phyloP scores from a whole-genome alignment of 768 basidiomycete genomes.

The Chalciporus pseudorubinellus region DNA sequence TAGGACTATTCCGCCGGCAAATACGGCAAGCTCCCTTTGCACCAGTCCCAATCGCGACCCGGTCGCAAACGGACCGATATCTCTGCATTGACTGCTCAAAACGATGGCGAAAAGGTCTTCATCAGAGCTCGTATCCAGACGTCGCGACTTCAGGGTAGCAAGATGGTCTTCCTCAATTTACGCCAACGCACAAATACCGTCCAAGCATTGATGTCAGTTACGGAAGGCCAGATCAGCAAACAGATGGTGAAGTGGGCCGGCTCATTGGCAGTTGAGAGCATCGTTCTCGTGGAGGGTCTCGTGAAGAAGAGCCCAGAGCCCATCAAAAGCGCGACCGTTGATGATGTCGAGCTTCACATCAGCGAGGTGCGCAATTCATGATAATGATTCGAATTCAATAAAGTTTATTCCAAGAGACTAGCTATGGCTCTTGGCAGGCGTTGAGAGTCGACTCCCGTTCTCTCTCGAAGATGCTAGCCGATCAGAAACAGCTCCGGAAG shows the following conservation, averaged over 20 bases:
- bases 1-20: constrained; percentile 76
- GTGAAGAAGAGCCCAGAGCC: constrained; percentile 75
- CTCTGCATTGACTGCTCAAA: constrained; percentile 52
- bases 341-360: constrained; percentile 85
- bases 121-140: constrained; percentile 91
- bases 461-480: constrained; percentile 89
- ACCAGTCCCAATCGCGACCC: constrained; percentile 84
- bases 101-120: constrained; percentile 72
- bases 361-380: constrained; percentile 53
- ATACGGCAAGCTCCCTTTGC: constrained; percentile 86
- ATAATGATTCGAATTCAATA: not conserved
- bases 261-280: constrained; percentile 76
- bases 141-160: constrained; percentile 88
- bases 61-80: constrained; percentile 63
- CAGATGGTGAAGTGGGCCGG: constrained; percentile 97
- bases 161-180: constrained; percentile 92
- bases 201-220: constrained; percentile 76
- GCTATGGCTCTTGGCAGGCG: constrained; percentile 79
- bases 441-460: constrained; percentile 84
- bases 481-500: constrained; percentile 68
- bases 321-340: constrained; percentile 90
- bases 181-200: constrained; percentile 86
- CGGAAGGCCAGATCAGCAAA: constrained; percentile 80
- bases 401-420: constrained; percentile 30
- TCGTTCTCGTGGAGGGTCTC: constrained; percentile 84